Conservation (phyloP, 441 rosid species). For the Populus tomentosa region DNA sequence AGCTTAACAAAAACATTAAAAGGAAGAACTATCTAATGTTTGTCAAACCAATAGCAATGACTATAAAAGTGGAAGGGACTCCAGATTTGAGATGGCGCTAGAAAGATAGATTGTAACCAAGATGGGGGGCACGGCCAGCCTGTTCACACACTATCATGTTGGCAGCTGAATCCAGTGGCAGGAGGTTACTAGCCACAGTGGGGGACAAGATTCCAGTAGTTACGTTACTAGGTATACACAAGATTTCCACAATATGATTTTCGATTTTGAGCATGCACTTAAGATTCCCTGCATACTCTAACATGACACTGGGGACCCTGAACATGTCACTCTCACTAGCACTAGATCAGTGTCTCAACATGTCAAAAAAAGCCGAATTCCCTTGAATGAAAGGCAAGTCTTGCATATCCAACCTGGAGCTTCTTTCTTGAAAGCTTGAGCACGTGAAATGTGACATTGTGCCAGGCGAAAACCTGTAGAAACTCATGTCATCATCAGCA, state of each 20-base stretch:
- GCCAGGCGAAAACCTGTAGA: conserved; percentile 56
- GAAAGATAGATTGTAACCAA: conserved; percentile 57
- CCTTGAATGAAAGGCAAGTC: background rate
- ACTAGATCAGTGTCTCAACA: conserved; percentile 32
- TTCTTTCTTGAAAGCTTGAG: conserved; percentile 34
- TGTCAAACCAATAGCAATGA: conserved; percentile 46
- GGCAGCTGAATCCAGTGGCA: conserved; percentile 73
- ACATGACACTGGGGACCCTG: background rate
- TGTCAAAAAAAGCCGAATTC: background rate
- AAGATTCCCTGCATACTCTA: conserved; percentile 23
- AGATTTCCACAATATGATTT: conserved; percentile 45
- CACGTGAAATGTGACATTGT: conserved; percentile 43
- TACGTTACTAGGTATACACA: conserved; percentile 51
- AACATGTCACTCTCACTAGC: conserved; percentile 32
- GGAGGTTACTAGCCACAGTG: conserved; percentile 70
- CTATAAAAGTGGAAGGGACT: conserved; percentile 57
- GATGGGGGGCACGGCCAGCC: conserved; percentile 52
- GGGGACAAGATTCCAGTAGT: conserved; percentile 7
- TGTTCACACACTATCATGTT: conserved; percentile 89
- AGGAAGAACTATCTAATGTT: too few relatives aligned
- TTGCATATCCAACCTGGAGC: conserved; percentile 27
- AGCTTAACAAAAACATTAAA: too few relatives aligned
- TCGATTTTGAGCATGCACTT: conserved; percentile 37
- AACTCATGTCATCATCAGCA: conserved; percentile 36
- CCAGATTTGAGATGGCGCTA: conserved; percentile 72